Percentiles rank a stretch among this genome's conserved stretches.
Evolutionary conservation across 192 early-diverging fungal species (phyloP).

Genomic region (Rhizoclosmatium globosum): DNA sequence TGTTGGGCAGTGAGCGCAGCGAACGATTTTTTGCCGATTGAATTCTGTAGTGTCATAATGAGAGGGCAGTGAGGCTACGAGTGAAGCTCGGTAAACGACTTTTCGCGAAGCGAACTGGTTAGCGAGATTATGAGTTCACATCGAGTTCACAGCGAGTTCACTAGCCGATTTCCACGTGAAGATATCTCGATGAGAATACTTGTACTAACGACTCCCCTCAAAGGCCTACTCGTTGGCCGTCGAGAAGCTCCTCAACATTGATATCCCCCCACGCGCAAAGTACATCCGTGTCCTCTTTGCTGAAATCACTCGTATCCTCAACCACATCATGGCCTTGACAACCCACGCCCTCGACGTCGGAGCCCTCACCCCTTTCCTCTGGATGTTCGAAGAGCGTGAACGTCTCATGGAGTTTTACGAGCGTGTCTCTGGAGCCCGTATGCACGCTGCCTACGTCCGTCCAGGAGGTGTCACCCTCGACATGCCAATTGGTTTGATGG

Average conservation of each 20-base stretch:
- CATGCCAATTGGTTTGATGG: slow-evolving; percentile 90
- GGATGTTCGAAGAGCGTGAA: slow-evolving; percentile 99
- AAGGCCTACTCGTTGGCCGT: slow-evolving; percentile 97
- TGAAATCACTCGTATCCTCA: slow-evolving; percentile 96
- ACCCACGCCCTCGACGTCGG: slow-evolving; percentile 98
- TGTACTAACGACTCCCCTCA: neutral
- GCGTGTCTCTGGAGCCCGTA: slow-evolving; percentile 96
- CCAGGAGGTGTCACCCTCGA: slow-evolving; percentile 95
- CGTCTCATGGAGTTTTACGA: slow-evolving; percentile 99
- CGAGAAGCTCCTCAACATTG: slow-evolving; percentile 98
- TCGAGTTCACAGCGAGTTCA: too few species aligned
- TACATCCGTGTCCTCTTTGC: slow-evolving; percentile 98
- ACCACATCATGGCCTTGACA: slow-evolving; percentile 98
- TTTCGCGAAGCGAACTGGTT: too few species aligned
- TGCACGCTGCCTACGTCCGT: slow-evolving; percentile 97
- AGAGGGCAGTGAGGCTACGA: too few species aligned
- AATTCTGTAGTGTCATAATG: too few species aligned
- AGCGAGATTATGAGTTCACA: too few species aligned
- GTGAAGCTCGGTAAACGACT: too few species aligned
- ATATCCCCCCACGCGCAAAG: slow-evolving; percentile 88
- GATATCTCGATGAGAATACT: neutral
- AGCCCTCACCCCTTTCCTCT: slow-evolving; percentile 97
- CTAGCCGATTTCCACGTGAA: too few species aligned
- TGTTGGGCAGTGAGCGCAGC: neutral
- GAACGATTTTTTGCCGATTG: too few species aligned